These are phyloP conservation scores for Inonotus hispidus DNA, from an alignment of 1,284 basidiomycete genomes.

Conservation along the genomic window DNA sequence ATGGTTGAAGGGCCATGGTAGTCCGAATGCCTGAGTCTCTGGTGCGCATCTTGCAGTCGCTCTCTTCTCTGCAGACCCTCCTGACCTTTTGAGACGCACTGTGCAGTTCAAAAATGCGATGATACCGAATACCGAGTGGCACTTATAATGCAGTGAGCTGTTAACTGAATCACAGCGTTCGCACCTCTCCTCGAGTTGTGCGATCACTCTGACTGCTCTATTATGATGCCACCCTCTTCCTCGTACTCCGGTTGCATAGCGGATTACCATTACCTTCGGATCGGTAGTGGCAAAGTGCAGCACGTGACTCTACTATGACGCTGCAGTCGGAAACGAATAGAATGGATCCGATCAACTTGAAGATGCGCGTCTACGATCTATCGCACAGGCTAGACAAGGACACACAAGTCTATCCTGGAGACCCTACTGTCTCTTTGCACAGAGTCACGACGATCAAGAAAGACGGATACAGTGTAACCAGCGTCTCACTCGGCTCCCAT, in stretches of 20 bases:
- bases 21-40: slow-evolving; percentile 19
- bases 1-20: slow-evolving; percentile 52
- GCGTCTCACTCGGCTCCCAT: slow-evolving; percentile 50
- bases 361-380: slow-evolving; percentile 41
- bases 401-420: slow-evolving; percentile 50
- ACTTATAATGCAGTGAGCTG: too few species aligned
- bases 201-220: too few species aligned
- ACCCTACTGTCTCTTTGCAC: slow-evolving; percentile 39
- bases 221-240: too few species aligned
- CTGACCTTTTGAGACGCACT: not conserved
- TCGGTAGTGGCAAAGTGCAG: too few species aligned
- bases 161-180: too few species aligned
- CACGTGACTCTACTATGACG: not conserved
- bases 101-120: not conserved
- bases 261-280: too few species aligned
- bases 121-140: too few species aligned
- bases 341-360: not conserved
- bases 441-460: slow-evolving; percentile 33
- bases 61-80: not conserved
- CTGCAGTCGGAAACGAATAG: not conserved
- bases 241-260: too few species aligned
- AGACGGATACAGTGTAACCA: slow-evolving; percentile 47
- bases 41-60: slow-evolving; percentile 6
- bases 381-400: slow-evolving; percentile 42
- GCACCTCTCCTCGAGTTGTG: too few species aligned